phyloP scores from a whole-genome alignment of 140 eudicot species.

The Anethum foeniculum region DNA sequence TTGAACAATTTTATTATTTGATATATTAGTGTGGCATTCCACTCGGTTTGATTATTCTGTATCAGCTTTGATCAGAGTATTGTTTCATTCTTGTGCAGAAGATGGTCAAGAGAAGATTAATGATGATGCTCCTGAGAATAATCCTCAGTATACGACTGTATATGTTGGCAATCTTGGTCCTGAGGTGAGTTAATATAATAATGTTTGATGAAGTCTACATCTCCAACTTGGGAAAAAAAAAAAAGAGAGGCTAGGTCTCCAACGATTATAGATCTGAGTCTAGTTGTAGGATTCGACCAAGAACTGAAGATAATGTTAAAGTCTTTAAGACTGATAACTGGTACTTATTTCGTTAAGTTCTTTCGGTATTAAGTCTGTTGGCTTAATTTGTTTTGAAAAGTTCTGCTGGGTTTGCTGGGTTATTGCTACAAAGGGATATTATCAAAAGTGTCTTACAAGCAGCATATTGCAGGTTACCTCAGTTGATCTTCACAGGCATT shows the following conservation, averaged over 20 bases:
- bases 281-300: neutral
- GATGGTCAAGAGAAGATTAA: constrained; percentile 70
- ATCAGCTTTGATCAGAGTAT: neutral
- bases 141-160: constrained; percentile 86
- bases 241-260: neutral
- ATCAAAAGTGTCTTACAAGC: neutral
- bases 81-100: constrained; percentile 34
- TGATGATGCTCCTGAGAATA: constrained; percentile 90
- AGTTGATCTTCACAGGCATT: constrained; percentile 83
- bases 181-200: constrained; percentile 41
- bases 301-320: neutral
- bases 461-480: constrained; percentile 58
- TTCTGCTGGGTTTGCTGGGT: neutral
- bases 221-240: too few species aligned
- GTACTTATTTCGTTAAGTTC: neutral
- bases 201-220: neutral
- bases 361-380: neutral
- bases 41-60: neutral
- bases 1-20: neutral
- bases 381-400: neutral
- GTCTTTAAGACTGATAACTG: neutral
- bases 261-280: neutral
- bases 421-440: neutral
- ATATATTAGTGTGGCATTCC: neutral
- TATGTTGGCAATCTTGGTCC: constrained; percentile 96